phyloP scores from a whole-genome alignment of 768 basidiomycete species.

The Psilocybe cyanescens region DNA sequence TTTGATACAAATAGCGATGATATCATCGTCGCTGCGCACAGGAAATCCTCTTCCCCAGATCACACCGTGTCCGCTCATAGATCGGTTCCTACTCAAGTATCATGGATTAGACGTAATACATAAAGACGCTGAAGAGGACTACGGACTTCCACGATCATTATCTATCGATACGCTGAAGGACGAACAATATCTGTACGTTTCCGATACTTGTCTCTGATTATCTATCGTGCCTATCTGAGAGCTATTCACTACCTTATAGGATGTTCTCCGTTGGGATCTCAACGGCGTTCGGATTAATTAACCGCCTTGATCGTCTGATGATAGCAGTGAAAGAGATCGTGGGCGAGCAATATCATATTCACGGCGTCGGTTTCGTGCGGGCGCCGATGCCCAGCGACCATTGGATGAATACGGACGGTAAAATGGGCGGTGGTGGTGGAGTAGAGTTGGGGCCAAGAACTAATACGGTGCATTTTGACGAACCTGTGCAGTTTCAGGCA shows the following conservation, averaged over 20 bases:
- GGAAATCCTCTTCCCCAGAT: slow-evolving; percentile 84
- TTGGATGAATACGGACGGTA: neutral
- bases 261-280: slow-evolving; percentile 77
- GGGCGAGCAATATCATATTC: slow-evolving; percentile 87
- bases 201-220: neutral
- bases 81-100: slow-evolving; percentile 48
- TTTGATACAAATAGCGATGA: slow-evolving; percentile 54
- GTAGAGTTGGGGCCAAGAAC: slow-evolving; percentile 16
- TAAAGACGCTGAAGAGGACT: slow-evolving; percentile 74
- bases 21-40: slow-evolving; percentile 74
- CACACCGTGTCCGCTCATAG: slow-evolving; percentile 73
- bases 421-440: slow-evolving; percentile 3
- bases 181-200: slow-evolving; percentile 76
- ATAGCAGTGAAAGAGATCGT: slow-evolving; percentile 84
- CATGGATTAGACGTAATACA: slow-evolving; percentile 72
- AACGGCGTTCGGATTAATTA: slow-evolving; percentile 69
- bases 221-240: neutral
- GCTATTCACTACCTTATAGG: slow-evolving; percentile 31
- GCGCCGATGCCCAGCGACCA: neutral
- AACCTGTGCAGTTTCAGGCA: neutral
- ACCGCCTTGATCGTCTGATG: slow-evolving; percentile 77
- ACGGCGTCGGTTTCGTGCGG: slow-evolving; percentile 51
- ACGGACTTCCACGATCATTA: slow-evolving; percentile 70
- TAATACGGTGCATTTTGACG: slow-evolving; percentile 19
- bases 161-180: slow-evolving; percentile 76